Base-by-base conservation (phyloP, 2,329 filamentous ascomycete genomes). In the Hyphodiscus sp. region DNA sequence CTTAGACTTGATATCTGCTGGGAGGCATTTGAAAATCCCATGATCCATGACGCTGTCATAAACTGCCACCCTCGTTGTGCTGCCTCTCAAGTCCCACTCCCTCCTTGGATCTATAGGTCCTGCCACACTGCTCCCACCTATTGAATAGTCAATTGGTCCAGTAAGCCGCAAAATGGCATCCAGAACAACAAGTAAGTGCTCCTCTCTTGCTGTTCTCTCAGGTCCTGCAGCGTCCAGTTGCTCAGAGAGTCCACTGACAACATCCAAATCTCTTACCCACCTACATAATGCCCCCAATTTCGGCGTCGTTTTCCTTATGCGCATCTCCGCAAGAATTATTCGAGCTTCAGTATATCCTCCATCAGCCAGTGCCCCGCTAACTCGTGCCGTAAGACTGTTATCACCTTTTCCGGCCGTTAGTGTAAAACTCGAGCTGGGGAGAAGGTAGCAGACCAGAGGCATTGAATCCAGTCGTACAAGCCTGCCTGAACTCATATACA, bases 241-340 rank as follows among this genome's bases (percentile, higher is more conserved):
- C 20, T 81, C 80, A 2, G 81, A 81, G 8, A 87, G 69, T 1
- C 83, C 83, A 59, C 81, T 85, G 48, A 87, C 80, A 20, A 87
- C 80, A 61, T 88, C 85, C 23, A 88, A 71, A 63, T 87, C 84
- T 53, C 85, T 77, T 4, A 88, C 85, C 85, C 85, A 89, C 53
- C 85, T 80, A 66, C 84, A 87, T 8, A 88, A 69, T 1, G 85
- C 83, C 19, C 85, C 85, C 0, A 88, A 70, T 60, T 86, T 86
- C 0, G 85, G 85, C 18, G 79, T 76, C 57, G 87, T 77, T 2
- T 74, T 72, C n/a, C 84, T 73, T 18, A 88, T 81, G 29, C 78
- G 76, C 85, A 88, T 88, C 70, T 88, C 85, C 0, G 84, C 79
- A 1, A 89, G 75, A 15, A 87, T 65, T 16, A 88, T 76, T 49